A percentile compares a stretch with the other conserved stretches of the same genome.
phyloP scores from a whole-genome alignment of 2,329 filamentous ascomycete species.

The Rutstroemia sp. region DNA sequence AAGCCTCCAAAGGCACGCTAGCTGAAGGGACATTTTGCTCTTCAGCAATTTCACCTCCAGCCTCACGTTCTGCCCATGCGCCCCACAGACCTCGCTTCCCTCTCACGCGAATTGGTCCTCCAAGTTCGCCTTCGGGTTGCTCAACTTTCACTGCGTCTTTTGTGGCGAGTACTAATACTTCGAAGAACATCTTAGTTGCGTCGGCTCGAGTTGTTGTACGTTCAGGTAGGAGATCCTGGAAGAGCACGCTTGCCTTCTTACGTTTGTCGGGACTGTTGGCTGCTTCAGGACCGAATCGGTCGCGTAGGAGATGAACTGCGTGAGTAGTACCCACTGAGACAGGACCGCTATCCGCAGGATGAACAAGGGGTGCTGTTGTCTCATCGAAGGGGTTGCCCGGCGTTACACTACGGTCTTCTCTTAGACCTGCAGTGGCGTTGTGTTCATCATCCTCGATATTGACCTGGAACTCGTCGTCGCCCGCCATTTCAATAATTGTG shows the following conservation, averaged over 20 bases:
- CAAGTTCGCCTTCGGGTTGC: constrained; percentile 65
- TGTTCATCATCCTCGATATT: constrained; percentile 39
- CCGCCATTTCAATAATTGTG: constrained; percentile 58
- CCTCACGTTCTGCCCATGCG: constrained; percentile 79
- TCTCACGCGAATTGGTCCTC: constrained; percentile 72
- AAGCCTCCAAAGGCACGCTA: constrained; percentile 6
- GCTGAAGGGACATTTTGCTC: constrained; percentile 13
- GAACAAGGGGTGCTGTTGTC: constrained; percentile 65
- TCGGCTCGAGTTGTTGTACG: constrained; percentile 74
- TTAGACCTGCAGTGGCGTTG: constrained; percentile 37
- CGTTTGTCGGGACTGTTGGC: constrained; percentile 64
- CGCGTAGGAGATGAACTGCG: constrained; percentile 87
- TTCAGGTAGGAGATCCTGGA: constrained; percentile 87
- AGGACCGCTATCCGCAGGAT: constrained; percentile 76
- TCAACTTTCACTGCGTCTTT: constrained; percentile 98
- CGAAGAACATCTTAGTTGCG: constrained; percentile 99
- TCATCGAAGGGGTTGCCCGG: constrained; percentile 65
- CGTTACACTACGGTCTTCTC: constrained; percentile 29
- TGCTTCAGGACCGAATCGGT: constrained; percentile 71
- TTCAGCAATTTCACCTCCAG: constrained; percentile 50
- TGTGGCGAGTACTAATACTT: constrained; percentile 88
- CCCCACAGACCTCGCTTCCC: constrained; percentile 97
- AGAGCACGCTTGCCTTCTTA: constrained; percentile 70
- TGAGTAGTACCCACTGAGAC: constrained; percentile 90
- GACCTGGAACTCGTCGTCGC: constrained; percentile 39